Evolutionary conservation across 352 stramenopile species (phyloP).

Genomic region (Globisporangium emineosum): DNA sequence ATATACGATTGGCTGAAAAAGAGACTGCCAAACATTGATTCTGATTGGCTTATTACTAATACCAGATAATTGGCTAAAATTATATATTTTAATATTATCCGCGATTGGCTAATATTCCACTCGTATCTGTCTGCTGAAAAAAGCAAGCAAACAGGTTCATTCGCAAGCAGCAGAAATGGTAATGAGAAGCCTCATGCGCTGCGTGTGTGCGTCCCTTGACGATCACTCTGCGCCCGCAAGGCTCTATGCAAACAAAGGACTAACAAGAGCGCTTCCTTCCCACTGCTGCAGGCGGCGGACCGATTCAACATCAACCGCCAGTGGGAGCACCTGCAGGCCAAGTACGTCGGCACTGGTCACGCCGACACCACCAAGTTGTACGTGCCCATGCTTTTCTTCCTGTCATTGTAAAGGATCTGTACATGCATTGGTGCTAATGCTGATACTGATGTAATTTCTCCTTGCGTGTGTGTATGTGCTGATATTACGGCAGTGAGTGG

Average conservation of each 20-base stretch:
- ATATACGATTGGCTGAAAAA: neutral
- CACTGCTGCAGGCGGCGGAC: slow-evolving; percentile 58
- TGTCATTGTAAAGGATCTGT: neutral
- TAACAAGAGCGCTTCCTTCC: neutral
- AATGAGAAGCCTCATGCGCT: neutral
- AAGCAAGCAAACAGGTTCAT: neutral
- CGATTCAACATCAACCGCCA: slow-evolving; percentile 92
- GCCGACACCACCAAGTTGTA: slow-evolving; percentile 97
- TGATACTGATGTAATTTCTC: neutral
- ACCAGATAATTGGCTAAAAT: neutral
- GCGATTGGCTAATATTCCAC: neutral
- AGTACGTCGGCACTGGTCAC: slow-evolving; percentile 95
- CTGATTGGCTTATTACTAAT: neutral
- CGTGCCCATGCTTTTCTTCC: slow-evolving; percentile 20
- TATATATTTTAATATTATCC: neutral
- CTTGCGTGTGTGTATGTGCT: slow-evolving; percentile 1
- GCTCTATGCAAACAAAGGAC: neutral
- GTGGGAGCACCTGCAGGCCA: slow-evolving; percentile 93
- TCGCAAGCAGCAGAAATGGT: neutral
- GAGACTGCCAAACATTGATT: neutral
- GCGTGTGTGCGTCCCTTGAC: neutral
- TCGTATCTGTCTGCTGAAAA: neutral
- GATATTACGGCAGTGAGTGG: slow-evolving; percentile 87
- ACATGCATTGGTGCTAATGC: neutral
- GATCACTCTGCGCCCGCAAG: neutral